Base-by-base conservation (phyloP, 225 moss, liverwort and hornwort species). In the Marchantia paleacea region DNA sequence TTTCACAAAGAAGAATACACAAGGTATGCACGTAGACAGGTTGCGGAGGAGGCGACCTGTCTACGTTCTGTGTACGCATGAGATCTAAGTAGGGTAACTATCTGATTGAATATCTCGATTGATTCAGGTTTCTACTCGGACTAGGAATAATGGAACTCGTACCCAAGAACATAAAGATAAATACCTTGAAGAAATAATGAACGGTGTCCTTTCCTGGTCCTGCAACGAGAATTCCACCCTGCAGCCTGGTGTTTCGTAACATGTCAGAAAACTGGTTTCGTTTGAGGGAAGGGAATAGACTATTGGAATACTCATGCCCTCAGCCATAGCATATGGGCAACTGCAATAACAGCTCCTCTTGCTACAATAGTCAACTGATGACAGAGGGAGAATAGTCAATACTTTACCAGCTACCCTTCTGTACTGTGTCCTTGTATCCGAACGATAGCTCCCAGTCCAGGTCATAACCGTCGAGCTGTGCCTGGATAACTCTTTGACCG, bases 161-260 rank as follows among this genome's bases (percentile, higher is more conserved):
- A 24, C 11, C n/a, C 10, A 5, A 73, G 29, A 12, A 55, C 53
- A 58, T 16, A 19, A 54, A 26, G 24, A 4, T 75, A 22, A 63
- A 50, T 22, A 85, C 87, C 87, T 85, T 88, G 55, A 88, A 85
- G 5, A 85, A 62, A 73, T 81, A 85, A 58, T 80, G 83, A 47
- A 85, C 25, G 8, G n/a, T 81, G 52, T 67, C 68, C 12, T 29
- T 61, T 3, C 85, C 83, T 50, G 85, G 88, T 48, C 85, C 88
- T 12, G 85, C 88, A 13, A 88, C 88, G 9, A 88, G 83, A 80
- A 88, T 83, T 65, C 88, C 88, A 65, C 88, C 88, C 75, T 88
- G 88, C 67, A 81, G 85, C 87, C 87, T 87, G 84, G 76, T 63
- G 12, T 30, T 30, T 20, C 31, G 60, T 19, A 31, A 76, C 3